A percentile compares a stretch with the other conserved stretches of the same genome.
Evolutionary conservation across 495 filamentous ascomycete genomes (phyloP).

Genomic region (Aspergillus kassunensis): DNA sequence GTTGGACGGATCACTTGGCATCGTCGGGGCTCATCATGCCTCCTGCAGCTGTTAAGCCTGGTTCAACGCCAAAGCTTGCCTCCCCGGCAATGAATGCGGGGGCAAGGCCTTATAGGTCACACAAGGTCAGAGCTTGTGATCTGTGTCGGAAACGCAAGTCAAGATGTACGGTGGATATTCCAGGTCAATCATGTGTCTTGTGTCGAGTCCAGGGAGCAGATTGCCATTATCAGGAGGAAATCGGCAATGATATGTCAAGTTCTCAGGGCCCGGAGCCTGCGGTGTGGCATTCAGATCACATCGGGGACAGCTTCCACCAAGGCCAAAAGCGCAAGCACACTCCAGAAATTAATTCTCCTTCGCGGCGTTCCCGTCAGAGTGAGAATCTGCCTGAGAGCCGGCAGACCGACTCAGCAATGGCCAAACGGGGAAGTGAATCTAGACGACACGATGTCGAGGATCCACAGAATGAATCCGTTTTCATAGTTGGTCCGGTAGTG

Average conservation of each 20-base stretch:
- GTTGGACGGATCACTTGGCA: background rate
- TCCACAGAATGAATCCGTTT: constrained; percentile 45
- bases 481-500: constrained; percentile 49
- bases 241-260: constrained; percentile 23
- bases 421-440: constrained; percentile 32
- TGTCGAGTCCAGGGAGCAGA: constrained; percentile 49
- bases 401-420: constrained; percentile 26
- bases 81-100: constrained; percentile 45
- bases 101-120: constrained; percentile 47
- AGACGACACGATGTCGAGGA: constrained; percentile 36
- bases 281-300: constrained; percentile 27
- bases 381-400: constrained; percentile 27
- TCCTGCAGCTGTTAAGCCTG: constrained; percentile 29
- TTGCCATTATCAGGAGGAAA: constrained; percentile 46
- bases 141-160: constrained; percentile 52
- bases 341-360: constrained; percentile 23
- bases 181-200: constrained; percentile 43
- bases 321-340: constrained; percentile 42
- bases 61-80: constrained; percentile 33
- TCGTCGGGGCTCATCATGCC: constrained; percentile 34
- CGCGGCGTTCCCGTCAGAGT: constrained; percentile 12
- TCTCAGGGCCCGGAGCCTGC: constrained; percentile 26
- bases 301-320: constrained; percentile 16
- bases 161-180: constrained; percentile 48
- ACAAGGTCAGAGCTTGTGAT: constrained; percentile 50